Base-by-base conservation (phyloP, 192 early-diverging fungal species). In the Thoreauomyces humboldtii region DNA sequence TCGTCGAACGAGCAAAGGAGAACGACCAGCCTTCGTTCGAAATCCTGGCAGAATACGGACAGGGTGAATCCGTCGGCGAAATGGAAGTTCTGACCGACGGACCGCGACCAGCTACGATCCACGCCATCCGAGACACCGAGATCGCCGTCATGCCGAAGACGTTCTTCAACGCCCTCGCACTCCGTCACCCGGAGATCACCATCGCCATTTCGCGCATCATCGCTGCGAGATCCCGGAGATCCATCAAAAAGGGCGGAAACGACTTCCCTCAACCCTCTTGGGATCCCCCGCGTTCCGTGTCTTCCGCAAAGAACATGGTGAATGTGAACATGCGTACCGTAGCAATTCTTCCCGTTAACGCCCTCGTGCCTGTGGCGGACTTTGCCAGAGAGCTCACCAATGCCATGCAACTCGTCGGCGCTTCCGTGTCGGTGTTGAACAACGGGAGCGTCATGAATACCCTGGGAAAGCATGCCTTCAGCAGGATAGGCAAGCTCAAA, bases 41-140 rank as follows among this genome's bases (percentile, higher is more conserved):
- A 45, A 95, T 98, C 51, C 46, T 92, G 29, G 88, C 80, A 24
- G 97, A 99, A 78, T 94, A 88, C 62, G 95, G 96, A 36, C 94
- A 95, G 59, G 92, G 93, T 31, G 92, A 99, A 56, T 92, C 90
- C 27, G 87, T 99, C 0, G 97, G 97, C 45, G 97, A 99, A 72
- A 76, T 94, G 21, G 94, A 95, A 63, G 89, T 98, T 11, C 73
- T 99, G 36, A 88, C 84, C 67, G 87, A 77, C 70, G 74, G 80
- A 12, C 82, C 85, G 2, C 86, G 90, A 43, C 83, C 83, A 19
- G 88, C 87, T 21, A 99, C 93, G 4, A 77, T 98, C 25, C 96
- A 99, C 63, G 97, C 97, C 1, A 99, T 99, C 63, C 88, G 97
- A 41, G 97, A 98, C 69, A 88, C 93, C 0, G 96, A 99, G 75